Evolutionary conservation across 306 rosid genomes (phyloP).

Genomic region (Corylus heterophylla): DNA sequence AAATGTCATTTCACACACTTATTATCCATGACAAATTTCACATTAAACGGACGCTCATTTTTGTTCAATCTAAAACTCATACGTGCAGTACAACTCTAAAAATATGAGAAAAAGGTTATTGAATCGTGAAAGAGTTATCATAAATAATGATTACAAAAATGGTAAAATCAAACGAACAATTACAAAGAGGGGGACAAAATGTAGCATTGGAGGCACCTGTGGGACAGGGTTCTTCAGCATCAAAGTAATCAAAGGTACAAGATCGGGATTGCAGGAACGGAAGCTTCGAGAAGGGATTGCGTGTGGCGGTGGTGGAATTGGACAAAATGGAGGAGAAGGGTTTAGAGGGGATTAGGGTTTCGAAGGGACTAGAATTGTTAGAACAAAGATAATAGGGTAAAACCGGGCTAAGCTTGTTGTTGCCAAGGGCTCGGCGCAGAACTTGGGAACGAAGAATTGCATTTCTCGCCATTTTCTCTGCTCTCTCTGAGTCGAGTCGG

Average conservation of each 20-base stretch:
- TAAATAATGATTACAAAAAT: background rate
- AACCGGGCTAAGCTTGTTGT: conserved; percentile 24
- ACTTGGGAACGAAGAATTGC: conserved; percentile 28
- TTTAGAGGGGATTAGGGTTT: conserved; percentile 10
- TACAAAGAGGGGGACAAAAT: background rate
- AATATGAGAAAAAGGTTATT: too few species aligned
- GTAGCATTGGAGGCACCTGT: conserved; percentile 11
- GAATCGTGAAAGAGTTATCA: too few species aligned
- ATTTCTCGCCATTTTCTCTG: conserved; percentile 33
- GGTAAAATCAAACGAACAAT: background rate
- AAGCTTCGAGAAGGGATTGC: background rate
- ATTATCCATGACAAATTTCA: background rate
- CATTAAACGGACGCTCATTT: background rate
- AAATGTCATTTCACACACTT: background rate
- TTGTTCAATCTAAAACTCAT: background rate
- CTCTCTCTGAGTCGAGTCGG: background rate
- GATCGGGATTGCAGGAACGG: conserved; percentile 11
- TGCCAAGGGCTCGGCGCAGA: conserved; percentile 18
- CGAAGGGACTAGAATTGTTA: background rate
- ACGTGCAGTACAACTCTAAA: too few species aligned
- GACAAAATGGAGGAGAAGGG: conserved; percentile 13
- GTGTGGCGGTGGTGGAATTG: background rate
- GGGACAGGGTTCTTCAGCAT: background rate
- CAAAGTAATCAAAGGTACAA: conserved; percentile 1
- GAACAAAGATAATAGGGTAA: conserved; percentile 1